Base-by-base conservation (phyloP, 805 yeast genomes). In the Nakazawaea ishiwadae region DNA sequence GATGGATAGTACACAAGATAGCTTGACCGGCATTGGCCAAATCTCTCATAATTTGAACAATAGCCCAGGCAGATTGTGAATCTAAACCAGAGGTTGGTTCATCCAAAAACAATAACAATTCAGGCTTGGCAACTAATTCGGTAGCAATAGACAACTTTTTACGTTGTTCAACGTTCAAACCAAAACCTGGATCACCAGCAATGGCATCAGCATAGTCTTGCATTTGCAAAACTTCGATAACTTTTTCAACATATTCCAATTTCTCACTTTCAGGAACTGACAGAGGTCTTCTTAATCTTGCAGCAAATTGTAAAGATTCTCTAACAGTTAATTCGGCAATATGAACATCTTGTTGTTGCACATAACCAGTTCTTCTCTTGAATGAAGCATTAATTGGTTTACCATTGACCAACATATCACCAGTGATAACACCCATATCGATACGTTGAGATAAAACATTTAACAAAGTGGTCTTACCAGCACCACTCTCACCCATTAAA, bases 401-500 rank as follows among this genome's bases (percentile, higher is more conserved):
- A 45, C 81, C 81, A 52, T 76, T 73, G 16, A 76, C 77, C 44
- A 75, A 52, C 71, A 73, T 69, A 45, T 70, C 78, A 48, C 82
- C 81, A 9, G 79, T 71, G 20, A 76, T 62, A 37, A 72, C 68
- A 47, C 81, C 82, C 40, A 67, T 60, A 37, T 71, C 71, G 31
- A 68, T 61, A 53, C 83, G 63, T 51, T 70, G 72, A 34, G 79
- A 71, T 45, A 77, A 56, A 26, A 71, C 70, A 51, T 77, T 76
- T 44, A 77, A 62, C 38, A 77, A 57, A 4, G 83, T 77, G 0
- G 82, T 77, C 54, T 77, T 77, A 51, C 82, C 83, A 15, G 82
- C 82, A 48, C 83, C 83, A 2, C 81, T 74, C 51, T 74, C 81
- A 44, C 83, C 83, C 79, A 76, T 77, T 32, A 77, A 58, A 2